phyloP scores from a whole-genome alignment of 2,329 filamentous ascomycete genomes.

The Phialocephala subalpina region DNA sequence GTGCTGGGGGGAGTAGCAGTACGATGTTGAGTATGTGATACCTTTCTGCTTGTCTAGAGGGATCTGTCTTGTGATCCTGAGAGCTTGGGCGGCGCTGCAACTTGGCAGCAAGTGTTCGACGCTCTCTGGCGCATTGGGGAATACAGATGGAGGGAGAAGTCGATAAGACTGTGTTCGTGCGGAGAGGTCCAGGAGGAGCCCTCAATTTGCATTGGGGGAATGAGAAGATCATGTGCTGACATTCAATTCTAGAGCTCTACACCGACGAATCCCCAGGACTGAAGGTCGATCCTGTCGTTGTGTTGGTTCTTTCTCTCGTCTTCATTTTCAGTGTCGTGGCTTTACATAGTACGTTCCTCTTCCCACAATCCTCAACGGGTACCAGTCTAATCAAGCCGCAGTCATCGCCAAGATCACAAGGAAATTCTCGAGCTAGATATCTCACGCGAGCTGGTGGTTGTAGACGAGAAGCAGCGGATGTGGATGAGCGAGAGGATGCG shows the following conservation, averaged over 20 bases:
- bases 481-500: background rate
- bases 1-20: slow-evolving; percentile 94
- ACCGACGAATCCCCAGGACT: slow-evolving; percentile 97
- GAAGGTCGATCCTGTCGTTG: slow-evolving; percentile 97
- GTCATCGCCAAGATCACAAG: slow-evolving; percentile 96
- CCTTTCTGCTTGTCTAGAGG: slow-evolving; percentile 14
- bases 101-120: background rate
- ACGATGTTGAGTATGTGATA: slow-evolving; percentile 90
- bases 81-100: background rate
- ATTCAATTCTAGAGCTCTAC: slow-evolving; percentile 74
- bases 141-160: background rate
- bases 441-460: background rate
- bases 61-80: background rate
- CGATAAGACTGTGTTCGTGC: background rate
- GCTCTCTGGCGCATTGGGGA: background rate
- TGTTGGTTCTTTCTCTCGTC: slow-evolving; percentile 93
- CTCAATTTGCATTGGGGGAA: background rate
- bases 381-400: slow-evolving; percentile 46
- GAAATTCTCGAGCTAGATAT: slow-evolving; percentile 70
- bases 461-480: no score
- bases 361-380: background rate
- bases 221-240: background rate
- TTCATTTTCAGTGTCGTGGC: slow-evolving; percentile 99
- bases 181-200: background rate
- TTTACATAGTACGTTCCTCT: slow-evolving; percentile 82